Evolutionary conservation across 306 rosid species (phyloP), one percentile per base, ranked within the genome.

Genomic region (Cucurbita moschata): DNA sequence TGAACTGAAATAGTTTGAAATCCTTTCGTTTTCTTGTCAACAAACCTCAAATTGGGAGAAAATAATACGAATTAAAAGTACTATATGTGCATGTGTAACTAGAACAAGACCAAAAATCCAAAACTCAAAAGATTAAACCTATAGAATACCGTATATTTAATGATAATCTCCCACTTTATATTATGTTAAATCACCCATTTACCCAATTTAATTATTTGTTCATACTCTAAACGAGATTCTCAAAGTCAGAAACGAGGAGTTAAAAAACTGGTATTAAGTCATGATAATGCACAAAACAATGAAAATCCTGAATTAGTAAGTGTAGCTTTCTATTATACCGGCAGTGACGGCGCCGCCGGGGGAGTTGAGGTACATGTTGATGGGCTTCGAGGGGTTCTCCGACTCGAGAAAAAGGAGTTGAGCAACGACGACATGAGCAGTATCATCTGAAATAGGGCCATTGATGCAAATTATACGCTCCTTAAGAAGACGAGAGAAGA

Each of bases 271-370:
- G 44, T 55, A 39, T 7, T 7, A 46, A 30, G 14, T 8, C 15
- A 13, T 3, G 30, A 15, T 16, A 35, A n/a, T 6, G 7, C 1
- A 51, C 43, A 19, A 6, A 50, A 14, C 13, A 4, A 5, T 4
- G 12, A 14, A 47, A 30, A 4, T 26, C 19, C 5, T 49, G 26
- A 70, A 51, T 16, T 2, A 71, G 30, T 35, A 39, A 35, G 39
- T 16, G 5, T n/a, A 15, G 14, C 3, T 57, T 57, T 57, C 7
- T 10, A 64, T 9, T 10, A 52, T 49, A 89, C 99, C 99, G 62
- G 99, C 99, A 7, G 97, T 87, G 77, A 94, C 96, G 2, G 94
- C 95, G 47, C 99, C 99, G 46, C 99, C 99, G 13, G 99, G 99
- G 52, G 99, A 94, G 49, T 94, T 94, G 82, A 94, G 87, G 76